Evolutionary conservation across 352 stramenopile genomes (phyloP).

Genomic region (Phytopythium chamaehyphon): DNA sequence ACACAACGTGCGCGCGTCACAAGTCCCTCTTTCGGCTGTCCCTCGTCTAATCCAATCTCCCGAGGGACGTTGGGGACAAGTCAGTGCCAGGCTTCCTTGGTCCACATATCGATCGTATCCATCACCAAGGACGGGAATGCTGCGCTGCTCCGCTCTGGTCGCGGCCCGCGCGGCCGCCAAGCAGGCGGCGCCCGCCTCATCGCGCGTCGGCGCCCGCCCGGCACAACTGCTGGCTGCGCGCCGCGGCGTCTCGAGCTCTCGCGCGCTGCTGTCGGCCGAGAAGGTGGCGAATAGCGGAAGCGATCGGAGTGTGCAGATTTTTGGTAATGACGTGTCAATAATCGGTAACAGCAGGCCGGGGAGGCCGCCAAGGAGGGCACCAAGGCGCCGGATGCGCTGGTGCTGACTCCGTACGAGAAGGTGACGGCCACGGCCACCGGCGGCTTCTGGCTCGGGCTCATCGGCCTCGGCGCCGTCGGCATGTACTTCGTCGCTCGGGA

Average conservation of each 20-base stretch:
- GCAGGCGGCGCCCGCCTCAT: constrained; percentile 12
- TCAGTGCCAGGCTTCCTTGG: no score
- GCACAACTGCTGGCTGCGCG: constrained; percentile 20
- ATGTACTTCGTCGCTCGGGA: constrained; percentile 92
- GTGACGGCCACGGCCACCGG: constrained; percentile 88
- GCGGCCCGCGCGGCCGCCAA: constrained; percentile 22
- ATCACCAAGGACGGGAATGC: no score
- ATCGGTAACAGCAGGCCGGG: constrained; percentile 17
- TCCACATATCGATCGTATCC: no score
- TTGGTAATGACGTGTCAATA: no score
- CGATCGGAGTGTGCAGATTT: no score
- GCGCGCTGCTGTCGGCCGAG: constrained; percentile 44
- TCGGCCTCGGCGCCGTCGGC: constrained; percentile 81
- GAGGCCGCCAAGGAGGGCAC: constrained; percentile 42
- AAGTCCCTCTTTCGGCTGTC: no score
- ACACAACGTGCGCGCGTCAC: no score
- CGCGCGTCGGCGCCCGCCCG: constrained; percentile 7
- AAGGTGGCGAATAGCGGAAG: no score
- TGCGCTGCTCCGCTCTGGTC: constrained; percentile 22
- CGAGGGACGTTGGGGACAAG: no score
- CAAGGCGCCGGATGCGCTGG: constrained; percentile 64
- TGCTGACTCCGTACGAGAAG: constrained; percentile 94
- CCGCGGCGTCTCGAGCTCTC: constrained; percentile 39
- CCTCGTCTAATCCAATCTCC: no score
- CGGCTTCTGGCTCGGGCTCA: constrained; percentile 84